These are phyloP conservation scores for Gossypium raimondii DNA, from an alignment of 345 rosid genomes.

Conservation along the genomic window DNA sequence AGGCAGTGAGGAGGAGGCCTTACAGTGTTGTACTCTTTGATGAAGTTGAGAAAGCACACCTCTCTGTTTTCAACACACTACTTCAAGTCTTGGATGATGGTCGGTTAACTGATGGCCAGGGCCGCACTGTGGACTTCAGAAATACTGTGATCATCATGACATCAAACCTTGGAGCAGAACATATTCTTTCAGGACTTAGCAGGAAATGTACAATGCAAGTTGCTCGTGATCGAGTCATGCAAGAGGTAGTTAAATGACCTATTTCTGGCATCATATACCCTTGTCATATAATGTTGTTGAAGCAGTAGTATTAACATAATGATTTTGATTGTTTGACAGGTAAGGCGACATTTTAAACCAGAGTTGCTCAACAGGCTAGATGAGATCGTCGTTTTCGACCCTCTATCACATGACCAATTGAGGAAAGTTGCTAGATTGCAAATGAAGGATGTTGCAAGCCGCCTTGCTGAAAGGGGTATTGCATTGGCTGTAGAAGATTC, in stretches of 20 bases:
- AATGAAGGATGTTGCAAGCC: conserved; percentile 75
- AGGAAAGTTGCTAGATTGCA: conserved; percentile 74
- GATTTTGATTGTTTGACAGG: conserved; percentile 28
- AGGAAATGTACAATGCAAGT: conserved; percentile 77
- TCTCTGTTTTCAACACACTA: conserved; percentile 77
- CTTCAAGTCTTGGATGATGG: conserved; percentile 96
- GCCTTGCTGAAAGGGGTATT: conserved; percentile 81
- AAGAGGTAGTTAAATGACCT: conserved; percentile 38
- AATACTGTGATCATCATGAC: conserved; percentile 89
- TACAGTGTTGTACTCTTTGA: conserved; percentile 83
- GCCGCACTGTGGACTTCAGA: conserved; percentile 81
- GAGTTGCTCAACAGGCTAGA: conserved; percentile 86
- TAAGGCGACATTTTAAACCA: conserved; percentile 78
- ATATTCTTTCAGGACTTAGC: conserved; percentile 59
- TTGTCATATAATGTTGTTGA: not conserved
- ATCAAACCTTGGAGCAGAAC: conserved; percentile 90
- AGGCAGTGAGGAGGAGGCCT: conserved; percentile 87
- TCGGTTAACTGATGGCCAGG: conserved; percentile 88
- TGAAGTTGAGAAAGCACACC: conserved; percentile 91
- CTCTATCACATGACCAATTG: conserved; percentile 83
- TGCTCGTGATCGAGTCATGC: conserved; percentile 79
- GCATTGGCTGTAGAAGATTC: conserved; percentile 84
- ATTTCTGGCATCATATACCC: not conserved
- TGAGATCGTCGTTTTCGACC: conserved; percentile 86
- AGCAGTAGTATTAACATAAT: not conserved